phyloP scores from a whole-genome alignment of 306 rosid genomes.

The Cotoneaster glaucophyllus region DNA sequence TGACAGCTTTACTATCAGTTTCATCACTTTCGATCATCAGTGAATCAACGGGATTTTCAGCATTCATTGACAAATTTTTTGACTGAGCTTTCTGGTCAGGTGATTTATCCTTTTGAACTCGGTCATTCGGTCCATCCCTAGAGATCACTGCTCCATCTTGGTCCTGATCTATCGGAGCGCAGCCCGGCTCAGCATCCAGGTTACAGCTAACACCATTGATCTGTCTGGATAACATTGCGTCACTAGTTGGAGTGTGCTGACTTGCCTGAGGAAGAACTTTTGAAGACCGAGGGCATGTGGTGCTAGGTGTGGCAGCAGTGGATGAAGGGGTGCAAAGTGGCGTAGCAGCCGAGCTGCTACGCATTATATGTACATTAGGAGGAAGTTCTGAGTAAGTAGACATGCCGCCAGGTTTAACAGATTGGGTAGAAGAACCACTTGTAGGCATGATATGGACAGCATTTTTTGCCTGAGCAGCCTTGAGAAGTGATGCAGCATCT shows the following conservation, averaged over 20 bases:
- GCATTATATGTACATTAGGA: constrained; percentile 23
- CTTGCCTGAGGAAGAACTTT: constrained; percentile 20
- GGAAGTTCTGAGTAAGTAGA: constrained; percentile 27
- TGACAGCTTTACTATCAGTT: background rate
- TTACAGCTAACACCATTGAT: constrained; percentile 21
- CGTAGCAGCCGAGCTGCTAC: constrained; percentile 14
- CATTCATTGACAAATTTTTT: constrained; percentile 11
- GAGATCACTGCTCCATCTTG: constrained; percentile 9
- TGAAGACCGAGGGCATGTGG: constrained; percentile 2
- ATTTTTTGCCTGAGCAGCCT: constrained; percentile 50
- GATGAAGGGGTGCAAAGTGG: constrained; percentile 1
- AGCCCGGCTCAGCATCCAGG: constrained; percentile 12
- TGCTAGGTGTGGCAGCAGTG: constrained; percentile 15
- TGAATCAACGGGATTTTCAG: constrained; percentile 15
- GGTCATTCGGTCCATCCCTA: background rate
- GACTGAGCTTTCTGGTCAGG: constrained; percentile 8
- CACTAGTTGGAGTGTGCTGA: constrained; percentile 13
- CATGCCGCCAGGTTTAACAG: background rate
- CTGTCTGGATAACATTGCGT: constrained; percentile 22
- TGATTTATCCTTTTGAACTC: constrained; percentile 24
- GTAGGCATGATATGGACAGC: constrained; percentile 37
- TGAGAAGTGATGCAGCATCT: constrained; percentile 42
- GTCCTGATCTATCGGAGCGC: constrained; percentile 14
- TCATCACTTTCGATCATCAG: constrained; percentile 2
- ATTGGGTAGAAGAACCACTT: constrained; percentile 25